These are phyloP conservation scores for Linaria vulgaris DNA, from an alignment of 257 asterid genomes.

Conservation along the genomic window DNA sequence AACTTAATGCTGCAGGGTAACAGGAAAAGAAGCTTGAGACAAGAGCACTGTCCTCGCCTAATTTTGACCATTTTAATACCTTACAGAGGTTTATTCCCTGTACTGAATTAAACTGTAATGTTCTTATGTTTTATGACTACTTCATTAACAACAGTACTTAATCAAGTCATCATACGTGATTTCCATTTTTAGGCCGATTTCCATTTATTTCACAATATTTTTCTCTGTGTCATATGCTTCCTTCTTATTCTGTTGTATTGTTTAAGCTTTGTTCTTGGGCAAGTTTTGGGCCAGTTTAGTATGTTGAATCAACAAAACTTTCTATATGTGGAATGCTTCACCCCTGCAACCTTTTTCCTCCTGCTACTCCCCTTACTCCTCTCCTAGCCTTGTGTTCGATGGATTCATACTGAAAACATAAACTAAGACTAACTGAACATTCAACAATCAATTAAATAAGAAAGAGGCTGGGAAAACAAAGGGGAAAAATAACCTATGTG, in stretches of 20 bases:
- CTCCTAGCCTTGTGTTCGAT: no score
- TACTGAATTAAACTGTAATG: background rate
- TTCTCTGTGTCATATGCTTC: background rate
- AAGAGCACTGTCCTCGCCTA: slow-evolving; percentile 1
- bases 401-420: no score
- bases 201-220: background rate
- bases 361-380: no score
- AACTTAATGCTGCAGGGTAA: slow-evolving; percentile 66
- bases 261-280: background rate
- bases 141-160: background rate
- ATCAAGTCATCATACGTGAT: background rate
- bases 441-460: no score
- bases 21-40: slow-evolving; percentile 87
- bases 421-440: no score
- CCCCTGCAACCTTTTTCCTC: no score
- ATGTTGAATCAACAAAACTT: background rate
- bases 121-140: background rate
- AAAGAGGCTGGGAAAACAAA: no score
- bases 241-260: slow-evolving; percentile 4
- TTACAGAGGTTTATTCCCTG: slow-evolving; percentile 7
- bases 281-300: background rate
- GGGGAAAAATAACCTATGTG: no score
- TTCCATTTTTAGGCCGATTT: background rate
- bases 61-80: background rate
- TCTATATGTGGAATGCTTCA: background rate